A percentile compares a stretch with the other conserved stretches of the same genome.
Evolutionary conservation across 306 rosid species (phyloP).

Genomic region (Rosa lucieae): DNA sequence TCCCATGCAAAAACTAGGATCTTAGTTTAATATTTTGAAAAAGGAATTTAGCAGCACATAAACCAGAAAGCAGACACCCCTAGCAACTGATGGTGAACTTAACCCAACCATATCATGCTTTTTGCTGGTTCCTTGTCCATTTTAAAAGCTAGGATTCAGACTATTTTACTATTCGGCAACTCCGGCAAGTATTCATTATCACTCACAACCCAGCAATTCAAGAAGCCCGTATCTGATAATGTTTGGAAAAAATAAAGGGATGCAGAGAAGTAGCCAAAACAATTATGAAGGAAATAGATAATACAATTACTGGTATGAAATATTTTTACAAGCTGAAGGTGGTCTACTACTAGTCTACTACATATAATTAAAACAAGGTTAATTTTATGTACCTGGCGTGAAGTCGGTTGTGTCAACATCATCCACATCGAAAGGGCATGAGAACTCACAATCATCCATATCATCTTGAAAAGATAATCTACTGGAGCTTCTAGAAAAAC

Average conservation of each 20-base stretch:
- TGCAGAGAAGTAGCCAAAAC: slow-evolving; percentile 9
- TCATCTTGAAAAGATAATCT: slow-evolving; percentile 85
- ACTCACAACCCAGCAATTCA: slow-evolving; percentile 8
- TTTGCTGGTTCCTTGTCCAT: background rate
- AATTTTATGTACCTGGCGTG: slow-evolving; percentile 53
- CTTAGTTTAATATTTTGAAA: background rate
- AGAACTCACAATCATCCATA: slow-evolving; percentile 67
- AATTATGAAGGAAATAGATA: slow-evolving; percentile 19
- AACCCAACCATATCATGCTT: background rate
- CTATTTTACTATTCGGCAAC: background rate
- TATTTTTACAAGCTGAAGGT: slow-evolving; percentile 6
- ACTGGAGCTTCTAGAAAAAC: slow-evolving; percentile 84
- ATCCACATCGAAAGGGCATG: slow-evolving; percentile 80
- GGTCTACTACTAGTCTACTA: slow-evolving; percentile 7
- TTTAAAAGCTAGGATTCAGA: background rate
- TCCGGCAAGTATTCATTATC: background rate
- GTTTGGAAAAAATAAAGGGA: background rate
- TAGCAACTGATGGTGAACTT: background rate
- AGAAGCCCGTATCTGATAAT: background rate
- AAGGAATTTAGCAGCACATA: background rate
- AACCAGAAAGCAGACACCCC: background rate
- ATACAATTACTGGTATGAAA: background rate
- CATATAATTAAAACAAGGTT: slow-evolving; percentile 14
- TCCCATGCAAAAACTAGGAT: background rate
- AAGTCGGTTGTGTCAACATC: slow-evolving; percentile 68